Conservation (phyloP, 2,329 filamentous ascomycete genomes). For the Diaporthe caulivora region DNA sequence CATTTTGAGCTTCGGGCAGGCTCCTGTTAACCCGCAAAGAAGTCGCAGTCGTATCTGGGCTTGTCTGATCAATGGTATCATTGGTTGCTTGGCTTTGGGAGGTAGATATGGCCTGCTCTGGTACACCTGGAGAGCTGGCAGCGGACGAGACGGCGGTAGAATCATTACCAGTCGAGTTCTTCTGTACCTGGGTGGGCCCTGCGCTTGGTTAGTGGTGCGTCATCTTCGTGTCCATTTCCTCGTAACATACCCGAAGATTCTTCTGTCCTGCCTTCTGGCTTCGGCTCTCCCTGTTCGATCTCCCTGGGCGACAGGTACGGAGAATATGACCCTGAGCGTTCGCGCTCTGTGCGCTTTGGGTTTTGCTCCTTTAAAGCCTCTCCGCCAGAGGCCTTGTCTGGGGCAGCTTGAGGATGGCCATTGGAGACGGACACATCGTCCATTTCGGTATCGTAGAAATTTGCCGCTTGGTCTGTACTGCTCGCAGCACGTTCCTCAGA, state of each 20-base stretch:
- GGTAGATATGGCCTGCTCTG: background rate
- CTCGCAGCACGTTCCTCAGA: background rate
- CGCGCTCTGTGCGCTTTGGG: slow-evolving; percentile 46
- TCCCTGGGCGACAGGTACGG: slow-evolving; percentile 65
- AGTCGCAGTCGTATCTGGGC: background rate
- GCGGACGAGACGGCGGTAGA: background rate
- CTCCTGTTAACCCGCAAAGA: slow-evolving; percentile 44
- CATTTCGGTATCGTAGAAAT: slow-evolving; percentile 46
- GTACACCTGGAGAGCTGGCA: background rate
- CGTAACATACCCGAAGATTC: slow-evolving; percentile 6
- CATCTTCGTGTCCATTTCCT: background rate
- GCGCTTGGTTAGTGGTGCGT: slow-evolving; percentile 1
- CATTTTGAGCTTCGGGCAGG: slow-evolving; percentile 61
- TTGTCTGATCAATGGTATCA: background rate
- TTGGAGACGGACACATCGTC: slow-evolving; percentile 41
- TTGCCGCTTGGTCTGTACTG: slow-evolving; percentile 42
- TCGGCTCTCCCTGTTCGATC: slow-evolving; percentile 48
- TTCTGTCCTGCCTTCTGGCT: background rate
- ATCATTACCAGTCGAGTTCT: background rate
- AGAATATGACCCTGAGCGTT: slow-evolving; percentile 66
- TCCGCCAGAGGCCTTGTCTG: slow-evolving; percentile 25
- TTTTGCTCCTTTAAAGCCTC: slow-evolving; percentile 45
- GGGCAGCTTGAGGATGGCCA: slow-evolving; percentile 40
- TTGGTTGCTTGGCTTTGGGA: background rate
- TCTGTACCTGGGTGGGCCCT: background rate